Percentiles rank a stretch among this genome's conserved stretches.
These are phyloP conservation scores for Neonectria ditissima DNA, from an alignment of 2,329 filamentous ascomycete genomes.

Conservation along the genomic window DNA sequence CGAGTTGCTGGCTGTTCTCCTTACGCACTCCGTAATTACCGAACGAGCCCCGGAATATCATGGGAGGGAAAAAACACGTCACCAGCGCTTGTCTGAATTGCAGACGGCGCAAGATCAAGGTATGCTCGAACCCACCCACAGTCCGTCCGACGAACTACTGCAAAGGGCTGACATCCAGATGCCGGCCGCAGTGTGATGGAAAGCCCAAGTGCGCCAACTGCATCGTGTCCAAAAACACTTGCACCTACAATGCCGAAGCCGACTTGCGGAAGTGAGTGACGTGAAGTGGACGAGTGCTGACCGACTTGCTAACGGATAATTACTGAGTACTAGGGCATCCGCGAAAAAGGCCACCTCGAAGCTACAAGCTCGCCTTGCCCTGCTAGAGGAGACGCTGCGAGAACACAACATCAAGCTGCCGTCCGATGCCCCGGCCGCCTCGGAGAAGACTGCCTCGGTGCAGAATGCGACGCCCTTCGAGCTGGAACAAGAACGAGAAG, in stretches of 20 bases:
- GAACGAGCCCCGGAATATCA: background rate
- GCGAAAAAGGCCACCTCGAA: background rate
- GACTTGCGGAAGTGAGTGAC: conserved; percentile 19
- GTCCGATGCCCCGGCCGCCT: background rate
- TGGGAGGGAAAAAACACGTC: conserved; percentile 19
- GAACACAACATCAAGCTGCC: background rate
- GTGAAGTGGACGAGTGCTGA: background rate
- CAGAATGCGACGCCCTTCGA: background rate
- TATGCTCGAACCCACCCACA: background rate
- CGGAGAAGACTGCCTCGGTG: background rate
- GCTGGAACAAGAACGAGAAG: background rate
- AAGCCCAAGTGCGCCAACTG: conserved; percentile 21
- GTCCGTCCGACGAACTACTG: background rate
- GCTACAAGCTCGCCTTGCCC: background rate
- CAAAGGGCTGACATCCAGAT: too few relatives aligned
- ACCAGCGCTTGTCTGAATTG: conserved; percentile 24
- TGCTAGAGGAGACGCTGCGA: background rate
- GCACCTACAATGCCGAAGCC: conserved; percentile 19
- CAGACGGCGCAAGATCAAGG: conserved; percentile 24
- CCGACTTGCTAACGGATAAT: background rate
- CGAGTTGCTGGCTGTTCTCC: too few relatives aligned
- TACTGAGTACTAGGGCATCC: background rate
- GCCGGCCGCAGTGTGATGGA: conserved; percentile 11
- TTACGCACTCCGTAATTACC: too few relatives aligned
- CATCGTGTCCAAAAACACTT: conserved; percentile 5